Evolutionary conservation across 2,329 filamentous ascomycete species (phyloP), one percentile per base, ranked within the genome.

Genomic region (Arthrobotrys sphaeroides): DNA sequence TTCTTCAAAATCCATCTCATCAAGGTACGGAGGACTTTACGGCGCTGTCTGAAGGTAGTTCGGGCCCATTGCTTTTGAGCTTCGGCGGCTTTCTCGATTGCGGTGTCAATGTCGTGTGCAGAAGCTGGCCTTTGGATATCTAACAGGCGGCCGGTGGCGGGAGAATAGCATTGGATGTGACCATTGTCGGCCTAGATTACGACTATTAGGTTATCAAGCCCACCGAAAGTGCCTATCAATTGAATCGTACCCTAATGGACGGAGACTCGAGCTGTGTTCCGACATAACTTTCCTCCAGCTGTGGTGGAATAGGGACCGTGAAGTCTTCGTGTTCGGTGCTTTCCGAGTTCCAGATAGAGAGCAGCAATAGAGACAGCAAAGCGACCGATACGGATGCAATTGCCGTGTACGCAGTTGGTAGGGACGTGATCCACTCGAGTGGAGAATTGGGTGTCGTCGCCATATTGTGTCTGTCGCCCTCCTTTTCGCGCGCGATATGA

Each of bases 71-170:
- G 84, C 68, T 84, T 82, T 82, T 99, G 95, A 1, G 94, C 94
- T 12, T 85, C 84, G 38, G 89, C 86, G 1, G 95, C 92, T 73
- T 89, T 88, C 33, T 88, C 87, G 78, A 99, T 88, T 26, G 90
- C 90, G 73, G 88, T 86, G 82, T 99, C 92, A 81, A 99, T 92
- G 75, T 89, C 90, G 68, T 89, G 88, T 1, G 88, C 84, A 0
- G 92, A 93, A 6, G 90, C 88, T 16, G 94, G 92, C 82, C 91
- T 92, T 82, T 94, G 86, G 78, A 88, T 86, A 64, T 92, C 93
- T 24, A 99, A 88, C 73, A 92, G 88, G 80, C 91, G 88, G 77
- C 95, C 95, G 22, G 93, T 97, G 1, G 94, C 94, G 0, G 95
- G 95, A 45, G 91, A 91, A 82, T 95, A 95, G 84, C 92, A 96